A percentile compares a stretch with the other conserved stretches of the same genome.
These are phyloP conservation scores for Claviceps capensis DNA, from an alignment of 2,329 filamentous ascomycete species.

Conservation along the genomic window DNA sequence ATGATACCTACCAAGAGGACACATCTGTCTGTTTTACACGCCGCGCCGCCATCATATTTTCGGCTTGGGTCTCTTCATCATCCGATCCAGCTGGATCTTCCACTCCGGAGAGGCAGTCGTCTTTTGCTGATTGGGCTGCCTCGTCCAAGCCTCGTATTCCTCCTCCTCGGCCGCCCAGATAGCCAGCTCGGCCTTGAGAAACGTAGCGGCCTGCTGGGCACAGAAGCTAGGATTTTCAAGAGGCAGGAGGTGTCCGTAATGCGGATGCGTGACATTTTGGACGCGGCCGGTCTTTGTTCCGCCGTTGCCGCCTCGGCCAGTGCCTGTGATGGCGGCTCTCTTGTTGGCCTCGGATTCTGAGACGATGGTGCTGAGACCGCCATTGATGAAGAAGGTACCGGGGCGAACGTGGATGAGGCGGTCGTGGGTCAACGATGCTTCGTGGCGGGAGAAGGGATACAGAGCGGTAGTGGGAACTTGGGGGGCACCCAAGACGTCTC, in stretches of 20 bases:
- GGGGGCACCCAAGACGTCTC: conserved; percentile 29
- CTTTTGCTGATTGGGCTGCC: conserved; percentile 37
- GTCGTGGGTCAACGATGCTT: conserved; percentile 41
- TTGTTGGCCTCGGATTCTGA: conserved; percentile 32
- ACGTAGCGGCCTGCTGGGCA: conserved; percentile 45
- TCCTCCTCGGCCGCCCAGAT: conserved; percentile 44
- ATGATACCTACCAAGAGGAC: too few relatives aligned
- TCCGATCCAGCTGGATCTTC: conserved; percentile 33
- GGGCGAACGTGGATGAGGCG: conserved; percentile 49
- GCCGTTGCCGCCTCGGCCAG: conserved; percentile 53
- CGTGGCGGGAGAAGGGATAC: conserved; percentile 54
- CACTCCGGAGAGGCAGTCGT: conserved; percentile 36
- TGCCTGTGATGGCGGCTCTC: conserved; percentile 52
- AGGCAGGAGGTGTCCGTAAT: conserved; percentile 65
- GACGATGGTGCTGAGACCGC: conserved; percentile 44
- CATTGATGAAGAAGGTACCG: conserved; percentile 56
- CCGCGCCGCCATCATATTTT: conserved; percentile 13
- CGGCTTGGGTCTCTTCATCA: conserved; percentile 10
- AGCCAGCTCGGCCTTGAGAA: conserved; percentile 42
- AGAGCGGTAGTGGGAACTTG: conserved; percentile 21
- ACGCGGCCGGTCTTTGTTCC: conserved; percentile 53
- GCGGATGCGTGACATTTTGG: conserved; percentile 46
- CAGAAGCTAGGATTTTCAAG: conserved; percentile 62
- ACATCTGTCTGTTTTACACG: too few relatives aligned
- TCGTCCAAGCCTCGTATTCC: conserved; percentile 42